phyloP scores from a whole-genome alignment of 225 moss, liverwort and hornwort species.

The Thuidium tamariscinum region DNA sequence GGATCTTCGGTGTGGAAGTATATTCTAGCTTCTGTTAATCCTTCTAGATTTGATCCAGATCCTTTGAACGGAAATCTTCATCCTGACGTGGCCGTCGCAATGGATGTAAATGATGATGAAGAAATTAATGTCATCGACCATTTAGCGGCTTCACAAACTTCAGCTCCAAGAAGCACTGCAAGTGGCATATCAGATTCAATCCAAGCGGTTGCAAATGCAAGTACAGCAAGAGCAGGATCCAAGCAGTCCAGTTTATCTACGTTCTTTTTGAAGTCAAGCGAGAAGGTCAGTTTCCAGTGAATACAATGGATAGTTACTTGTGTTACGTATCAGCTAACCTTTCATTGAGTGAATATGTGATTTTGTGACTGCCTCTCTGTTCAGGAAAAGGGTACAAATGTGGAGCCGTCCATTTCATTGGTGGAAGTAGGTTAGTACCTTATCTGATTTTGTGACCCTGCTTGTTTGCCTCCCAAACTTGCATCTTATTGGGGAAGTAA shows the following conservation, averaged over 20 bases:
- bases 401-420: constrained; percentile 8
- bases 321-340: background rate
- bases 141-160: constrained; percentile 25
- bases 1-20: background rate
- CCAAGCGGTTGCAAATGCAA: constrained; percentile 5
- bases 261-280: constrained; percentile 39
- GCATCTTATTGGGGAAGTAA: background rate
- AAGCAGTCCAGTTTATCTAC: constrained; percentile 59
- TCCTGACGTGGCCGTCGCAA: background rate
- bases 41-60: constrained; percentile 11
- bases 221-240: constrained; percentile 21
- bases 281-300: constrained; percentile 22
- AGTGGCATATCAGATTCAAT: constrained; percentile 7
- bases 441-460: background rate
- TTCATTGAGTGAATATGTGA: constrained; percentile 1
- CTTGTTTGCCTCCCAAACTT: background rate
- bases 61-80: background rate
- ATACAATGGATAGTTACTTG: background rate
- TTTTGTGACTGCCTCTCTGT: background rate
- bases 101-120: constrained; percentile 13
- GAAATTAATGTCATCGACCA: constrained; percentile 7
- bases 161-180: constrained; percentile 18
- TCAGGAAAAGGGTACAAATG: constrained; percentile 15
- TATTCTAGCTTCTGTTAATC: background rate
- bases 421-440: constrained; percentile 20